Evolutionary conservation across 1,284 basidiomycete species (phyloP), one percentile per base, ranked within the genome.

Genomic region (Sphaerobolus stellatus): DNA sequence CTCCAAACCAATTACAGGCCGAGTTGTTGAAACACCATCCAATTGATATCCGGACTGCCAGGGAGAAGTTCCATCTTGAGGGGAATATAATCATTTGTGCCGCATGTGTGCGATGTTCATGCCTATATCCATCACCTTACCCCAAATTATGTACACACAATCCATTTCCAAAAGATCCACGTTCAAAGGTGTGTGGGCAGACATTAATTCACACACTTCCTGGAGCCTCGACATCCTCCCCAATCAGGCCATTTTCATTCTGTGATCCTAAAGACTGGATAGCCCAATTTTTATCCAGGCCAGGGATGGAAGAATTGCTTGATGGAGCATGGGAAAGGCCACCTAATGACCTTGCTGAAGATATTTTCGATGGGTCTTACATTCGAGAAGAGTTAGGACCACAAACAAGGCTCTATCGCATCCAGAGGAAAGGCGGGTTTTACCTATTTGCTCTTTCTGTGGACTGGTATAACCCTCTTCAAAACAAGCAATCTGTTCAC

Each of bases 391-490:
- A 72, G 54, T 40, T 49, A n/a, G 66, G 69, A 0, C 61, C 64
- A 0, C 62, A 69, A 38, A 48, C 56, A 6, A 61, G 58, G 13
- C 31, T 52, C 1, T 68, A 68, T 59, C 61, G 54, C 58, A 59
- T 38, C 48, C 55, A 57, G 2, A 43, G 33, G 65, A 44, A 44
- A 56, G 27, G 25, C 49, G 25, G 56, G 58, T 54, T 64, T 41
- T 54, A 68, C 50, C 30, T 59, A 29, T 70, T 72, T 50, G 60
- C 60, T 25, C 60, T 77, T 1, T 64, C 58, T 33, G 44, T 72
- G 2, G 70, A 78, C 50, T 73, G 65, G 51, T 77, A 78, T 61
- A 76, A 76, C 53, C 72, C 73, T 0, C 60, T 59, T 0, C 47
- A 56, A 0, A 71, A 67, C 47, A 71, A 67, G 44, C 50, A 38